Percentiles rank a stretch among this genome's conserved stretches.
These are phyloP conservation scores for Closterium sp. DNA, from an alignment of 139 green algal species.

Conservation along the genomic window DNA sequence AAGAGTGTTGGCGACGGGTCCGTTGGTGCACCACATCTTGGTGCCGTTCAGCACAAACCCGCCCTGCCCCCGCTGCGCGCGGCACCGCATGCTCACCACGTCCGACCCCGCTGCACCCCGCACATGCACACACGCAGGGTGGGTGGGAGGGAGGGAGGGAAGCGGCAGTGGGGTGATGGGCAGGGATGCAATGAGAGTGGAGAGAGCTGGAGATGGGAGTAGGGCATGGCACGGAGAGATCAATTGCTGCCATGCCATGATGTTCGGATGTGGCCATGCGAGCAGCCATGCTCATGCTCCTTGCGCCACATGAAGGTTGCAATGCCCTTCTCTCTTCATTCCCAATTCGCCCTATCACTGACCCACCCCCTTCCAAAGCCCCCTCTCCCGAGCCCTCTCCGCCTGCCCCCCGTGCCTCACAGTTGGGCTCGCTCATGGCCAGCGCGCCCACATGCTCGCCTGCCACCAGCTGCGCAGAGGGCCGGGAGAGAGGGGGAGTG, in stretches of 20 bases:
- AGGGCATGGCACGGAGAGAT: background rate
- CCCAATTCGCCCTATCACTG: background rate
- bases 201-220: background rate
- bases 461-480: slow-evolving; percentile 44
- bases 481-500: background rate
- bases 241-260: background rate
- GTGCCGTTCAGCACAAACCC: slow-evolving; percentile 83
- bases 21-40: slow-evolving; percentile 96
- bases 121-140: background rate
- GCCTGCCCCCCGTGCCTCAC: background rate
- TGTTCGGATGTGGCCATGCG: no score
- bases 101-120: slow-evolving; percentile 74
- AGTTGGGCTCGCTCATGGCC: slow-evolving; percentile 80
- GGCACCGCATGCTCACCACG: slow-evolving; percentile 80
- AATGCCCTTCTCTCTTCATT: background rate
- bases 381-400: background rate
- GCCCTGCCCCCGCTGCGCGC: slow-evolving; percentile 59
- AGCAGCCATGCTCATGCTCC: no score
- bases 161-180: background rate
- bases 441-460: slow-evolving; percentile 86
- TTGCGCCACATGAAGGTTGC: background rate
- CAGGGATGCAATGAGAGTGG: background rate
- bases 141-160: background rate
- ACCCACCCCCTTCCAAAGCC: background rate
- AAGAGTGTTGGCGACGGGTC: slow-evolving; percentile 72